These are phyloP conservation scores for Dactylonectria estremocensis DNA, from an alignment of 2,329 filamentous ascomycete species.

Conservation along the genomic window DNA sequence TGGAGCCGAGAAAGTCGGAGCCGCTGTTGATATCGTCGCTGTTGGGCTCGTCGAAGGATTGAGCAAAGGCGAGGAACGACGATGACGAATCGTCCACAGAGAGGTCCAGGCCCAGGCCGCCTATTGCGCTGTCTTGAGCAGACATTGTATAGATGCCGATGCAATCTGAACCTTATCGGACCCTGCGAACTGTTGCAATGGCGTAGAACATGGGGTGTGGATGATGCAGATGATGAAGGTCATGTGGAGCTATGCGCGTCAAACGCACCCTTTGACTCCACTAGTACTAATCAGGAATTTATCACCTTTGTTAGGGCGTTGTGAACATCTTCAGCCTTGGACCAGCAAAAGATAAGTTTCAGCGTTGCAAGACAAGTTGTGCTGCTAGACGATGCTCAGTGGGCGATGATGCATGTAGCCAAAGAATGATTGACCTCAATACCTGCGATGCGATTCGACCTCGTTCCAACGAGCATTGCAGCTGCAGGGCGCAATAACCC, in stretches of 20 bases:
- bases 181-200: neutral
- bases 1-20: slow-evolving; percentile 16
- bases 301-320: neutral
- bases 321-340: neutral
- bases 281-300: slow-evolving; percentile 21
- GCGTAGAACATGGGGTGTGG: neutral
- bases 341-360: neutral
- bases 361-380: neutral
- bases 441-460: neutral
- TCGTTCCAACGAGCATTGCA: neutral
- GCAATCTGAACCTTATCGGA: neutral
- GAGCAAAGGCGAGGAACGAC: neutral
- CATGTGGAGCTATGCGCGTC: slow-evolving; percentile 17
- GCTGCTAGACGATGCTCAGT: neutral
- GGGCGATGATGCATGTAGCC: neutral
- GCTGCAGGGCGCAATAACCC: neutral
- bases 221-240: slow-evolving; percentile 12
- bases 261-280: slow-evolving; percentile 25
- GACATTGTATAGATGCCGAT: slow-evolving; percentile 5
- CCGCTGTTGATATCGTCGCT: slow-evolving; percentile 17
- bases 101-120: neutral
- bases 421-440: neutral
- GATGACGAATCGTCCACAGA: slow-evolving; percentile 1
- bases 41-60: slow-evolving; percentile 6
- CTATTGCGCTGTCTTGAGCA: neutral